phyloP scores from a whole-genome alignment of 2,329 filamentous ascomycete genomes.

The Xylaria digitata region DNA sequence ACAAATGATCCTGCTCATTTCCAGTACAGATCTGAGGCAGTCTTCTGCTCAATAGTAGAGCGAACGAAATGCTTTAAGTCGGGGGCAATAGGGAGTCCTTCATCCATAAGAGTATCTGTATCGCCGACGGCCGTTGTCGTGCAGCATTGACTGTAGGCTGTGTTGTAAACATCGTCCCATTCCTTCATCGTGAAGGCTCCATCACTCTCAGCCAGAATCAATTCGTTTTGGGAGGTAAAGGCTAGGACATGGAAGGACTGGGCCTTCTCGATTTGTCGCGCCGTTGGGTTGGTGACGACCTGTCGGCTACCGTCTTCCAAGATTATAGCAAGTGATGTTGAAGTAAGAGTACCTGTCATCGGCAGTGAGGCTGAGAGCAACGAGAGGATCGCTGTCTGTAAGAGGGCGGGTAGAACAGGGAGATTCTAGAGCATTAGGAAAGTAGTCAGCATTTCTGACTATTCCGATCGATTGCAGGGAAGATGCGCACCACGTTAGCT shows the following conservation, averaged over 20 bases:
- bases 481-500: slow-evolving; percentile 66
- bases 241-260: slow-evolving; percentile 84
- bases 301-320: slow-evolving; percentile 54
- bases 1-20: slow-evolving; percentile 53
- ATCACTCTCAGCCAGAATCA: slow-evolving; percentile 84
- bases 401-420: slow-evolving; percentile 80
- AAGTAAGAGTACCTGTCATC: slow-evolving; percentile 76
- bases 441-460: slow-evolving; percentile 40
- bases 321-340: slow-evolving; percentile 71
- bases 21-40: slow-evolving; percentile 62
- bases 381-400: slow-evolving; percentile 82
- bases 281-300: slow-evolving; percentile 70
- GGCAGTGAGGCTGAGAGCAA: slow-evolving; percentile 86
- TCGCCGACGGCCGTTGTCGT: slow-evolving; percentile 52
- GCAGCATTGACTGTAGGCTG: slow-evolving; percentile 74
- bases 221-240: slow-evolving; percentile 78
- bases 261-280: slow-evolving; percentile 70
- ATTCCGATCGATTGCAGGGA: slow-evolving; percentile 16
- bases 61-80: slow-evolving; percentile 71
- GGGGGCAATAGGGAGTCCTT: slow-evolving; percentile 57
- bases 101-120: slow-evolving; percentile 59
- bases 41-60: slow-evolving; percentile 65
- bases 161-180: slow-evolving; percentile 77
- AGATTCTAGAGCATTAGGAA: slow-evolving; percentile 68
- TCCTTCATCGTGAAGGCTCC: slow-evolving; percentile 79